A percentile compares a stretch with the other conserved stretches of the same genome.
phyloP scores from a whole-genome alignment of 805 yeast species.

The Candida piceae region DNA sequence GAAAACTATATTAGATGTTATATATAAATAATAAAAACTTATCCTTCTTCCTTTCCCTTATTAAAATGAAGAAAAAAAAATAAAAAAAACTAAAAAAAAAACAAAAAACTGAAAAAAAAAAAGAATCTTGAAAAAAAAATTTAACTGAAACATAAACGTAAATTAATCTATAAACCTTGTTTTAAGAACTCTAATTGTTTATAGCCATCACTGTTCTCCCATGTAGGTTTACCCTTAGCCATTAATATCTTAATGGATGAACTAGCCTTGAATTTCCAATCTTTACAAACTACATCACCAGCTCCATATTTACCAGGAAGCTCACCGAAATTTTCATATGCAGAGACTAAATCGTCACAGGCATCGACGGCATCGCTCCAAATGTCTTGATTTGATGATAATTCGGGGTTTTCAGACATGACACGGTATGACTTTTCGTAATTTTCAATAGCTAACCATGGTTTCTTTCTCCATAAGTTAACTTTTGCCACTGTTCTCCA shows the following conservation, averaged over 20 bases:
- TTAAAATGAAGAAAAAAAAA: too few species aligned
- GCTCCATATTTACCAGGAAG: slow-evolving; percentile 73
- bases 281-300: slow-evolving; percentile 81
- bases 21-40: too few species aligned
- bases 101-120: too few species aligned
- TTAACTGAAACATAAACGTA: too few species aligned
- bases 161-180: slow-evolving; percentile 31
- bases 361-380: slow-evolving; percentile 82
- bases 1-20: too few species aligned
- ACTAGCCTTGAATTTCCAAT: slow-evolving; percentile 84
- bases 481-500: slow-evolving; percentile 86
- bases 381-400: slow-evolving; percentile 51
- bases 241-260: slow-evolving; percentile 66
- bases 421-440: slow-evolving; percentile 86
- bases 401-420: slow-evolving; percentile 54
- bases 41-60: too few species aligned
- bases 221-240: slow-evolving; percentile 70
- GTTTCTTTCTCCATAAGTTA: slow-evolving; percentile 78
- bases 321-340: slow-evolving; percentile 86
- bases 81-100: too few species aligned
- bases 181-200: slow-evolving; percentile 51
- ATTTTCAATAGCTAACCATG: slow-evolving; percentile 84
- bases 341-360: slow-evolving; percentile 73
- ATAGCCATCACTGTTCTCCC: slow-evolving; percentile 84
- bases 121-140: too few species aligned